phyloP scores from a whole-genome alignment of 768 basidiomycete genomes.

The Phlegmacium glaucopus region DNA sequence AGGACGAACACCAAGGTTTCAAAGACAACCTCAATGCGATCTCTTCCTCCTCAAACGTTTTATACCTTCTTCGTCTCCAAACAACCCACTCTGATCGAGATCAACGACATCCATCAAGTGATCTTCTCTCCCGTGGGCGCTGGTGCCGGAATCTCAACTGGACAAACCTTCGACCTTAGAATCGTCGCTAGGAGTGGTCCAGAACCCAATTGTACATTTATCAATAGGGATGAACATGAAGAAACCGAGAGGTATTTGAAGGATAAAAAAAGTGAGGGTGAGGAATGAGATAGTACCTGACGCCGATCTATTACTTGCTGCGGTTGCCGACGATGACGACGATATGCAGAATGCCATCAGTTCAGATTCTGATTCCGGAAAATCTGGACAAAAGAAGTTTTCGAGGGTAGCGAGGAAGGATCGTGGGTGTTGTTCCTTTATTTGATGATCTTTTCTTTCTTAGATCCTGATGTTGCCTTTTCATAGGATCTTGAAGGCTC shows the following conservation, averaged over 20 bases:
- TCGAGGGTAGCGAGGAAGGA: slow-evolving; percentile 63
- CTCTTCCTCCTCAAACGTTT: slow-evolving; percentile 94
- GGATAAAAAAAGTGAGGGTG: too few relatives aligned
- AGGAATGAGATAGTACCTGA: slow-evolving; percentile 97
- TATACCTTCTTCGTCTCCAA: too few relatives aligned
- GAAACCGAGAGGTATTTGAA: slow-evolving; percentile 81
- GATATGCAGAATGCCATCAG: slow-evolving; percentile 82
- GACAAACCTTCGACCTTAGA: slow-evolving; percentile 90
- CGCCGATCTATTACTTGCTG: slow-evolving; percentile 68
- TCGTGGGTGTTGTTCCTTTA: slow-evolving; percentile 41
- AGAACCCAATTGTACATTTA: slow-evolving; percentile 84
- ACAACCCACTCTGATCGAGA: too few relatives aligned
- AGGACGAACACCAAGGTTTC: slow-evolving; percentile 91
- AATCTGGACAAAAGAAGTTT: slow-evolving; percentile 41
- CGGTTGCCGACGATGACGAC: slow-evolving; percentile 61
- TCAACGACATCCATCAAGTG: too few relatives aligned
- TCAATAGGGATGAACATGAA: slow-evolving; percentile 95
- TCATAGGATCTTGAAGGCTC: slow-evolving; percentile 90
- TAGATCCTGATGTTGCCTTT: slow-evolving; percentile 1
- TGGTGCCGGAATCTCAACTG: slow-evolving; percentile 75
- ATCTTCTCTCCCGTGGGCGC: slow-evolving; percentile 93
- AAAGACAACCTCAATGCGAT: slow-evolving; percentile 96
- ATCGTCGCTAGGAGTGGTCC: slow-evolving; percentile 83
- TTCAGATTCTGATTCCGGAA: slow-evolving; percentile 47
- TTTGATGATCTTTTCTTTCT: slow-evolving; percentile 2